phyloP scores from a whole-genome alignment of 2,329 filamentous ascomycete species.

The Botrytis galanthina region DNA sequence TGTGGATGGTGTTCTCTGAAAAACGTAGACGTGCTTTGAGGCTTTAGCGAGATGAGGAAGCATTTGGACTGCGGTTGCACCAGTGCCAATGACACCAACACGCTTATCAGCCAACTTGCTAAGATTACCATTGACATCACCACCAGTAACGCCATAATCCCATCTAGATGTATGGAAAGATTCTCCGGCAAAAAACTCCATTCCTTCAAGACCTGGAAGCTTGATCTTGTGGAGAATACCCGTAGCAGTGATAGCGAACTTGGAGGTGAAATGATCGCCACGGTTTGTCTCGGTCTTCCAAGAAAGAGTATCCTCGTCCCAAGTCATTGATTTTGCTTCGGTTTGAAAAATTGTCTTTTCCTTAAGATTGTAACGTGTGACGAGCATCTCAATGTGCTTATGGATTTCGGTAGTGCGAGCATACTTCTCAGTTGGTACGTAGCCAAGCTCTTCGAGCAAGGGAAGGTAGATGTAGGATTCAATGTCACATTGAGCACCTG shows the following conservation, averaged over 20 bases:
- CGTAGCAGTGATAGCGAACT: conserved; percentile 57
- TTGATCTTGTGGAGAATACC: conserved; percentile 58
- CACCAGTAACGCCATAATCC: conserved; percentile 53
- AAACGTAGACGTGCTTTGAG: conserved; percentile 51
- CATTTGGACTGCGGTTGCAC: conserved; percentile 58
- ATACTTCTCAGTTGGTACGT: conserved; percentile 53
- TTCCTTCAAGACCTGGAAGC: conserved; percentile 48
- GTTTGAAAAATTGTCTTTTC: conserved; percentile 58
- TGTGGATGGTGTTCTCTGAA: conserved; percentile 60
- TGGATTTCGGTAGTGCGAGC: conserved; percentile 60
- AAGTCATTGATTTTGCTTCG: conserved; percentile 50
- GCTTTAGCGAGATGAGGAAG: conserved; percentile 54
- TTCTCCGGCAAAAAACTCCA: conserved; percentile 46
- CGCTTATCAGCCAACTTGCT: conserved; percentile 49
- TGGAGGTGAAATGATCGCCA: conserved; percentile 53
- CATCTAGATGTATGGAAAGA: conserved; percentile 55
- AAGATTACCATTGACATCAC: conserved; percentile 16
- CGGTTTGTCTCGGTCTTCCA: conserved; percentile 52
- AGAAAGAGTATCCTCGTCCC: conserved; percentile 51
- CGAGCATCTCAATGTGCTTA: conserved; percentile 52
- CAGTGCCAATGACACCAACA: conserved; percentile 58
- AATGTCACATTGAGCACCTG: conserved; percentile 34
- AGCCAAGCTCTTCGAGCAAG: conserved; percentile 18
- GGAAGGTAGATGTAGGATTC: conserved; percentile 22
- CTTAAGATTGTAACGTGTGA: conserved; percentile 53